These are phyloP conservation scores for Kandelia obovata DNA, from an alignment of 345 rosid species.

Conservation along the genomic window DNA sequence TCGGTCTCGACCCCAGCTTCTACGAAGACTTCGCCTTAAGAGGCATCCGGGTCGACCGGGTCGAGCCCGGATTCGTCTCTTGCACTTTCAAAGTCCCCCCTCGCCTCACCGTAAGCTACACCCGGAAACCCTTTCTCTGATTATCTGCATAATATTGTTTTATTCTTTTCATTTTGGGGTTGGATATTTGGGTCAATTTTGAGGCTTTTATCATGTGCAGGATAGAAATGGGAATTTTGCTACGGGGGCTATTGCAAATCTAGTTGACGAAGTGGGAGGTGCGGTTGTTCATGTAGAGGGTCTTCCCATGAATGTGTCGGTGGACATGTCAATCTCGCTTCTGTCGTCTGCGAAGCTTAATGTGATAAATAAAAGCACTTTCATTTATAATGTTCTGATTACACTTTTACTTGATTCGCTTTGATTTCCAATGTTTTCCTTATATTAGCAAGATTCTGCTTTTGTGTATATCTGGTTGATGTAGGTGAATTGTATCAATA, in stretches of 20 bases:
- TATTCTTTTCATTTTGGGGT: too few relatives aligned
- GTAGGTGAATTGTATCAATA: too few relatives aligned
- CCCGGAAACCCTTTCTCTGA: constrained; percentile 5
- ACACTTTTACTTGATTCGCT: too few relatives aligned
- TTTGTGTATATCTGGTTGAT: too few relatives aligned
- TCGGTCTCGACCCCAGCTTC: constrained; percentile 42
- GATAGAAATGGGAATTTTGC: constrained; percentile 71
- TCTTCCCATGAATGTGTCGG: constrained; percentile 68
- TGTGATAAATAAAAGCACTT: constrained; percentile 1
- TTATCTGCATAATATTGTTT: too few relatives aligned
- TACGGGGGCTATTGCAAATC: constrained; percentile 71
- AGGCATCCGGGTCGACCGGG: constrained; percentile 76
- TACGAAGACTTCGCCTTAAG: constrained; percentile 57
- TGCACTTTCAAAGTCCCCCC: constrained; percentile 81
- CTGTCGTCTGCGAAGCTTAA: constrained; percentile 35
- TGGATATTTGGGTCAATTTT: neutral
- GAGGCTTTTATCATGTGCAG: constrained; percentile 35
- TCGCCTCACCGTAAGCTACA: constrained; percentile 65
- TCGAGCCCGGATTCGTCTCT: constrained; percentile 61
- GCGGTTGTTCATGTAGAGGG: constrained; percentile 57
- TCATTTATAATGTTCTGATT: neutral
- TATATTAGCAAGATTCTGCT: too few relatives aligned
- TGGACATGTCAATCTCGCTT: constrained; percentile 80
- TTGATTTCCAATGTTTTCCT: too few relatives aligned
- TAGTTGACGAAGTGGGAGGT: constrained; percentile 88